A percentile compares a stretch with the other conserved stretches of the same genome.
phyloP scores from a whole-genome alignment of 345 rosid species.

The Sisymbrium altissimum region DNA sequence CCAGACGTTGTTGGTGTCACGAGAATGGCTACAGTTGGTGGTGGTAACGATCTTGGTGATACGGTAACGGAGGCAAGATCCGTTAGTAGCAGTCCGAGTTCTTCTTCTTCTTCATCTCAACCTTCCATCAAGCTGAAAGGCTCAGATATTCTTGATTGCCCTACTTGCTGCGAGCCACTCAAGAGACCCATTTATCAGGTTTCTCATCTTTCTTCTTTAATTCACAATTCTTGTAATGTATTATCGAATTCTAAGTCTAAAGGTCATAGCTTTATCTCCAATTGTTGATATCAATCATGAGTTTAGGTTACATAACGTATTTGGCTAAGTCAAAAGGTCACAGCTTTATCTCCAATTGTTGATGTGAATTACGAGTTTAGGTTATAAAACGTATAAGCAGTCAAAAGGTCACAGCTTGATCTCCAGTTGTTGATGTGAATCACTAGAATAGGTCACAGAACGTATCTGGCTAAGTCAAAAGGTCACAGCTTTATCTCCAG shows the following conservation, averaged over 20 bases:
- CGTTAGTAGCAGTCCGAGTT: neutral
- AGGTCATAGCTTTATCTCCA: neutral
- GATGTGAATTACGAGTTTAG: too few species aligned
- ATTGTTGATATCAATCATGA: too few species aligned
- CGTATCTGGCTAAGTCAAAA: too few species aligned
- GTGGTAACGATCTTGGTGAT: neutral
- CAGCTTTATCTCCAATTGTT: too few species aligned
- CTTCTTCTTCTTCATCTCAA: neutral
- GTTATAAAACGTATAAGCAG: too few species aligned
- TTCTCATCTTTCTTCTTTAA: neutral
- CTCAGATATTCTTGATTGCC: constrained; percentile 22
- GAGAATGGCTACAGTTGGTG: neutral
- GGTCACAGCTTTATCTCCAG: too few species aligned
- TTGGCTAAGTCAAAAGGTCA: too few species aligned
- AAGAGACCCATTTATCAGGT: constrained; percentile 28
- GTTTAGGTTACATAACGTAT: too few species aligned
- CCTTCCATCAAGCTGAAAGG: neutral
- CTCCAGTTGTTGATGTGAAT: too few species aligned
- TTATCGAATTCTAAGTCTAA: neutral
- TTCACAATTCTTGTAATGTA: neutral
- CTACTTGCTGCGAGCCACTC: constrained; percentile 14
- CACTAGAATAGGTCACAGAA: too few species aligned
- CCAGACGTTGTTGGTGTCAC: neutral
- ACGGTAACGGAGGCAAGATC: neutral
- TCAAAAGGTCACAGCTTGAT: too few species aligned